Evolutionary conservation across 176 grass and related monocot species (phyloP), one percentile per base, ranked within the genome.

Genomic region (Dactylis glomerata): DNA sequence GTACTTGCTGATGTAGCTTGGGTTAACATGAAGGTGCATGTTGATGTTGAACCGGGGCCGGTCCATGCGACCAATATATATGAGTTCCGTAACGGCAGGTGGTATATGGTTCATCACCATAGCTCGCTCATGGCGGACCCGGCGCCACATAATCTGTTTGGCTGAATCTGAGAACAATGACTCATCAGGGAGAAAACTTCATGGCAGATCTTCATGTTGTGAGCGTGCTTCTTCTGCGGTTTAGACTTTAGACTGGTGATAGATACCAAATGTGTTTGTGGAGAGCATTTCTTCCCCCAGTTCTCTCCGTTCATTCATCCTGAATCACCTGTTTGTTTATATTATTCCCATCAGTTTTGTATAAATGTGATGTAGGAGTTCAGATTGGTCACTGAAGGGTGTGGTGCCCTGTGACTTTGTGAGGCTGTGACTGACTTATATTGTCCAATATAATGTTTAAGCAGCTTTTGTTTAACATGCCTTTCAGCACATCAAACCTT

Each of bases 61-160:
- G 89, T 94, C 83, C 91, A 89, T 91, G 89, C 94, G 42, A 99
- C 92, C 16, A 99, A 99, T 54, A 66, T 92, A 19, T 99, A 91
- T 14, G 97, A 99, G 91, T 76, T 89, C 79, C 84, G 80, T 40
- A 82, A 89, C 23, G 88, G 88, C 28, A 86, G 81, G 54, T 99
- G 97, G 93, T 92, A 89, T 64, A 92, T 99, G 84, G 93, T 99
- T 89, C 92, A 94, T 69, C 93, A 99, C 83, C 93, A 99, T 59
- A 94, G 86, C 68, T 99, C 93, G 0, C 54, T 64, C 10, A 89
- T 96, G 81, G 85, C 74, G 81, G 91, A 89, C 45, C 89, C 87
- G 28, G 78, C 76, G 38, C 87, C 80, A 15, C 88, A 86, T 52
- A 90, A 94, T 78, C 73, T 88, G 58, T 92, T 93, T 85, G 92